Base-by-base conservation (phyloP, 805 yeast species). In the Zygotorulaspora danielsina region DNA sequence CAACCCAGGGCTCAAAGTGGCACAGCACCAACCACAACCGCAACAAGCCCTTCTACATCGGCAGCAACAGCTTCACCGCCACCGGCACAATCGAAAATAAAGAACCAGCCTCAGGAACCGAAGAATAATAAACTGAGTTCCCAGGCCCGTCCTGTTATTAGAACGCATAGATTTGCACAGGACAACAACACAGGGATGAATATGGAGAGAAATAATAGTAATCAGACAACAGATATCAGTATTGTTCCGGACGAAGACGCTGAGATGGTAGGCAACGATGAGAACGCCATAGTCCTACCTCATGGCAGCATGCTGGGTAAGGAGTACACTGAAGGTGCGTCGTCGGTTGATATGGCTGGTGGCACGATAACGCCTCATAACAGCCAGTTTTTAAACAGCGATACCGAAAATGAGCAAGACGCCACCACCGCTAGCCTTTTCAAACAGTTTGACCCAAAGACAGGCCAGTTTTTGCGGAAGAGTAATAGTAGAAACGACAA, bases 401-500 rank as follows among this genome's bases (percentile, higher is more conserved):
- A 44, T 13, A 35, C 21, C 13, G 42, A 28, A 4, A 21, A 13
- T 22, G 34, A 42, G 13, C 36, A 27, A 16, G 32, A 32, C 8
- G 17, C 13, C 27, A 21, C 11, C 8, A 20, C 32, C 8, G n/a
- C n/a, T n/a, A 41, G 34, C 16, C 37, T 60, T 7, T 60, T 60
- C 41, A 60, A 60, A 42, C 61, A 54, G 24, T 60, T 60, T 30
- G 61, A 60, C 39, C 42, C 54, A 3, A 52, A 50, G 37, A 59
- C 63, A 3, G 64, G 64, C 5, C 59, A 55, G 24, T 60, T 60
- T 42, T 28, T 58, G 34, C 41, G 51, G 16, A 21, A 30, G 16
- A 12, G 10, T 12, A 27, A 32, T 17, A 12, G 15, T 12, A 27
- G 31, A 27, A 12, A 12, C 18, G 18, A 15, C 9, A 27, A 27